Evolutionary conservation across 176 grass and related monocot genomes (phyloP).

Genomic region (Bothriochloa decipiens): DNA sequence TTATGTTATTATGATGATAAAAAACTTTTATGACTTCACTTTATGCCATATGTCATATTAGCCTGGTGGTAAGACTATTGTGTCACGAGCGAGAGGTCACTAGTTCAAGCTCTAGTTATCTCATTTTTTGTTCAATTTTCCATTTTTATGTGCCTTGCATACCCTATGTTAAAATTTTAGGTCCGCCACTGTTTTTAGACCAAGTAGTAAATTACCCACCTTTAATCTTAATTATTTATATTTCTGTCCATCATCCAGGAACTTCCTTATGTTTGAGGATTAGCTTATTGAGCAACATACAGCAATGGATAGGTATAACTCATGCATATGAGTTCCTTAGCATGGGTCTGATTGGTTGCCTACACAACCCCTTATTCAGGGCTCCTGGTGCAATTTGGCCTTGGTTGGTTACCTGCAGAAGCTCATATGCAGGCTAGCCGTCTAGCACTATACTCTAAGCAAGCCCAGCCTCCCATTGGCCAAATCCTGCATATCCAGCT

Average conservation of each 20-base stretch:
- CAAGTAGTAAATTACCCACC: conserved; percentile 11
- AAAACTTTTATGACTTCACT: too few relatives aligned
- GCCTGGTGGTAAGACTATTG: too few relatives aligned
- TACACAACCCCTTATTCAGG: background rate
- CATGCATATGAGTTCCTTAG: conserved; percentile 18
- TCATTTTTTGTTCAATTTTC: too few relatives aligned
- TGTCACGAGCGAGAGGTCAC: too few relatives aligned
- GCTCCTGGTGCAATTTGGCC: background rate
- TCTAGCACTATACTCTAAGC: background rate
- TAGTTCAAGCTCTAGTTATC: too few relatives aligned
- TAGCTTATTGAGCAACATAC: conserved; percentile 32
- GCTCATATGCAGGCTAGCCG: background rate
- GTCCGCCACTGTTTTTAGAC: too few relatives aligned
- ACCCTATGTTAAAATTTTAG: too few relatives aligned
- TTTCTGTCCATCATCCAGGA: conserved; percentile 6
- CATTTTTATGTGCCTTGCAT: too few relatives aligned
- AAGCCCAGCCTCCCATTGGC: background rate
- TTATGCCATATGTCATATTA: too few relatives aligned
- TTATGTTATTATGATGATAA: too few relatives aligned
- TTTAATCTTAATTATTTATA: conserved; percentile 39
- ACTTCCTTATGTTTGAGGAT: conserved; percentile 44
- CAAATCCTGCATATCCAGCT: background rate
- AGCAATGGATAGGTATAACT: conserved; percentile 35
- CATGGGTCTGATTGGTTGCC: background rate
- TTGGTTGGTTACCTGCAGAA: background rate